These are phyloP conservation scores for Apiotrichum mycotoxinovorans DNA, from an alignment of 1,284 basidiomycete species.

Conservation along the genomic window DNA sequence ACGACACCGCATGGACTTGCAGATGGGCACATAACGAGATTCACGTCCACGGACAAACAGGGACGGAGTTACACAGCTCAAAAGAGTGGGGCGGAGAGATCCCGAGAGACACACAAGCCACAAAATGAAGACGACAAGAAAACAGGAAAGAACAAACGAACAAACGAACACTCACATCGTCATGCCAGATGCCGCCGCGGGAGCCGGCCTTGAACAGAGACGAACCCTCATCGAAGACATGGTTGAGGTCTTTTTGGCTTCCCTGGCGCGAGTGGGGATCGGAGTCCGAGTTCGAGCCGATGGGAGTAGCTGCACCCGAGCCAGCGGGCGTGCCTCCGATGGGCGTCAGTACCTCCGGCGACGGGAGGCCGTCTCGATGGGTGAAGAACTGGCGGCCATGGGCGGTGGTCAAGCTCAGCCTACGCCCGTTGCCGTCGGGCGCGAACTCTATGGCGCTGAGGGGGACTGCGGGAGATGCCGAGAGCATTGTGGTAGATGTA, in stretches of 20 bases:
- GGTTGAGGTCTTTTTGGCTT: constrained; percentile 20
- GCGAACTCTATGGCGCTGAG: constrained; percentile 40
- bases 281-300: constrained; percentile 18
- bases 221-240: constrained; percentile 15
- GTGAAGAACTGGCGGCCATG: constrained; percentile 43
- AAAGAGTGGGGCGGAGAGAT: too few species aligned
- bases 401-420: constrained; percentile 42
- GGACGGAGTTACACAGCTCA: too few species aligned
- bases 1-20: too few species aligned
- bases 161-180: constrained; percentile 39
- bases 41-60: too few species aligned
- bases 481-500: constrained; percentile 36
- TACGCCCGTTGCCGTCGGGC: constrained; percentile 23
- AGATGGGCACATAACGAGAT: too few species aligned
- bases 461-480: constrained; percentile 44
- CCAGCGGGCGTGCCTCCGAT: constrained; percentile 32
- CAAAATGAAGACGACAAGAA: neutral
- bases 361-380: constrained; percentile 44
- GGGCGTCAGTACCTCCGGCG: constrained; percentile 44
- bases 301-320: constrained; percentile 18
- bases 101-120: neutral
- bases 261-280: constrained; percentile 19
- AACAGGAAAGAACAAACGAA: neutral
- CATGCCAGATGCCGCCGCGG: constrained; percentile 43
- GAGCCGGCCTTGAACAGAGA: constrained; percentile 36